Conservation (phyloP, 805 yeast genomes). For the Ogataea zsoltii region DNA sequence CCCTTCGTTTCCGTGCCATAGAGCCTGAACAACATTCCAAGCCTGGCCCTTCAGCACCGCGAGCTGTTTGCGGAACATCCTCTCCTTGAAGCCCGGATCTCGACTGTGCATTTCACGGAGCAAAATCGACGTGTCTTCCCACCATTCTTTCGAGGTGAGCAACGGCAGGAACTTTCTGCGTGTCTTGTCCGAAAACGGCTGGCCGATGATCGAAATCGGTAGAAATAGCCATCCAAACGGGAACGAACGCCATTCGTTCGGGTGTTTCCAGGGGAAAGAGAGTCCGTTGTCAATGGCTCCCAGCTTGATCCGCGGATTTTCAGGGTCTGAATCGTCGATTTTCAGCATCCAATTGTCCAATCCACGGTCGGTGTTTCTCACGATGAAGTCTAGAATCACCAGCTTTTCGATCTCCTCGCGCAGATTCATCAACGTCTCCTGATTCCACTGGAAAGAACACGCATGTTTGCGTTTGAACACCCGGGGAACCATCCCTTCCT, state of each 20-base stretch:
- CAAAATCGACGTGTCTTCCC: constrained; percentile 58
- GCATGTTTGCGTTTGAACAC: constrained; percentile 1
- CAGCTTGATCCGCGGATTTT: constrained; percentile 44
- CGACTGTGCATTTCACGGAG: constrained; percentile 50
- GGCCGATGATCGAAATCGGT: constrained; percentile 63
- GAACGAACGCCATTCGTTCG: constrained; percentile 78
- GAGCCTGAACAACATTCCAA: constrained; percentile 67
- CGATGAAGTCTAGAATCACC: constrained; percentile 68
- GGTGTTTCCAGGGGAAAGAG: constrained; percentile 80
- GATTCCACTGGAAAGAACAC: constrained; percentile 53
- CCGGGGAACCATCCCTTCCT: constrained; percentile 12
- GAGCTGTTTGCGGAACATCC: constrained; percentile 69
- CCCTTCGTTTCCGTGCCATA: constrained; percentile 57
- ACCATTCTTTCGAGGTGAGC: constrained; percentile 64
- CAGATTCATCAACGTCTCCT: constrained; percentile 47
- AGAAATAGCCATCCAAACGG: constrained; percentile 79
- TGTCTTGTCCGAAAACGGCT: constrained; percentile 60
- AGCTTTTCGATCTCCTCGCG: constrained; percentile 65
- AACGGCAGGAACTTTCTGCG: constrained; percentile 57
- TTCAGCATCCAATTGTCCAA: constrained; percentile 78
- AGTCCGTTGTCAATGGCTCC: constrained; percentile 80
- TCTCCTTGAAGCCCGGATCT: constrained; percentile 61
- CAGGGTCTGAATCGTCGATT: constrained; percentile 42
- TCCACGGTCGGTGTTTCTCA: constrained; percentile 76
- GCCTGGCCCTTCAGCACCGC: constrained; percentile 78